Conservation (phyloP, 2,329 filamentous ascomycete species). For the Alternaria postmessia region DNA sequence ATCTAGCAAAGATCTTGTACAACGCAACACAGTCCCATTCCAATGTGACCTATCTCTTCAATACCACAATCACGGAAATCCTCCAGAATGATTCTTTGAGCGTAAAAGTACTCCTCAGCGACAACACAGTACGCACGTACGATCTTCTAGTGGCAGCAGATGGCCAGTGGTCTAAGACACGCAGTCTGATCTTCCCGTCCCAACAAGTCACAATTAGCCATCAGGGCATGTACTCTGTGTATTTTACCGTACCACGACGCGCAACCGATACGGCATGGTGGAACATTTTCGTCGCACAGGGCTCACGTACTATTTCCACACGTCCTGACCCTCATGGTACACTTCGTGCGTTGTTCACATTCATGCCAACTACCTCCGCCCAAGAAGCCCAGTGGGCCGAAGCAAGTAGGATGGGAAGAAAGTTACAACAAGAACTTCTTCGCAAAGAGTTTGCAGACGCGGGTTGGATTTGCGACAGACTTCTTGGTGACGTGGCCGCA, state of each 20-base stretch:
- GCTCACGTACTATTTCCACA: neutral
- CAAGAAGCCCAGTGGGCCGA: neutral
- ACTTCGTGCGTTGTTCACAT: neutral
- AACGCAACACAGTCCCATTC: neutral
- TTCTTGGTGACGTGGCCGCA: neutral
- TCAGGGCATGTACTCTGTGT: constrained; percentile 36
- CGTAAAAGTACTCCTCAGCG: constrained; percentile 23
- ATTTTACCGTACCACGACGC: neutral
- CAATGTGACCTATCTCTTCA: neutral
- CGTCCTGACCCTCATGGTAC: neutral
- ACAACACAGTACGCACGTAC: constrained; percentile 55
- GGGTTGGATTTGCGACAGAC: neutral
- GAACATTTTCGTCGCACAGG: neutral
- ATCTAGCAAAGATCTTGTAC: neutral
- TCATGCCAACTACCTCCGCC: neutral
- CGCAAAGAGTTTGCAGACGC: neutral
- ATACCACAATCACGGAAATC: neutral
- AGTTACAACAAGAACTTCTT: neutral
- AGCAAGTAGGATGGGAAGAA: neutral
- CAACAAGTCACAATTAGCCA: constrained; percentile 51
- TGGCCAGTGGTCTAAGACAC: constrained; percentile 60
- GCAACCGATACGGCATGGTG: neutral
- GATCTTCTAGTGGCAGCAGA: constrained; percentile 66
- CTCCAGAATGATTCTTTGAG: neutral
- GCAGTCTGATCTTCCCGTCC: constrained; percentile 34